phyloP scores from a whole-genome alignment of 768 basidiomycete genomes.

The Tricholoma bakamatsutake region DNA sequence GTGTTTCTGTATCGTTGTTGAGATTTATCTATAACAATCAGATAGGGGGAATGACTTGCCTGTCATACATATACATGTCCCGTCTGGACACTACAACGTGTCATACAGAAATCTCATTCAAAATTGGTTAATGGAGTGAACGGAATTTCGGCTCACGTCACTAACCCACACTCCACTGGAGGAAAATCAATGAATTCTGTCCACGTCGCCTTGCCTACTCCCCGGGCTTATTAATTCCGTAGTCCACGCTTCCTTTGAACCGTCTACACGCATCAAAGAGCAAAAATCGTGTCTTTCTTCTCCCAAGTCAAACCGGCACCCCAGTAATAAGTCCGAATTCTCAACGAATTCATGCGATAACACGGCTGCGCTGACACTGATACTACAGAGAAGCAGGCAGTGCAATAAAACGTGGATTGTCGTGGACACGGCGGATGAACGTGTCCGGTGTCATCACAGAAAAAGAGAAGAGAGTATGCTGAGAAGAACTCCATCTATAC shows the following conservation, averaged over 20 bases:
- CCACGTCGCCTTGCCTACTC: neutral
- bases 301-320: constrained; percentile 5
- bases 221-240: neutral
- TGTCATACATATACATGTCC: constrained; percentile 25
- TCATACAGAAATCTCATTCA: neutral
- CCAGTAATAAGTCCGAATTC: constrained; percentile 2
- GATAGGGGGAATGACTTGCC: constrained; percentile 13
- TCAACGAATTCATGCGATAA: constrained; percentile 3
- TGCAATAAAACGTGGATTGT: neutral
- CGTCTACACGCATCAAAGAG: constrained; percentile 5
- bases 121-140: neutral
- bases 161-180: constrained; percentile 1
- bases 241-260: neutral
- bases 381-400: neutral
- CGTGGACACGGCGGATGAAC: neutral
- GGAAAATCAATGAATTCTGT: neutral
- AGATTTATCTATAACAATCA: neutral
- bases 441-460: neutral
- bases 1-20: constrained; percentile 1
- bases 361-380: constrained; percentile 2
- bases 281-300: constrained; percentile 7
- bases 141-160: neutral
- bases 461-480: too few relatives aligned
- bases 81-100: constrained; percentile 16
- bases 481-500: too few relatives aligned